A percentile compares a stretch with the other conserved stretches of the same genome.
Evolutionary conservation across 2,329 filamentous ascomycete species (phyloP).

Genomic region (Talaromyces sp.): DNA sequence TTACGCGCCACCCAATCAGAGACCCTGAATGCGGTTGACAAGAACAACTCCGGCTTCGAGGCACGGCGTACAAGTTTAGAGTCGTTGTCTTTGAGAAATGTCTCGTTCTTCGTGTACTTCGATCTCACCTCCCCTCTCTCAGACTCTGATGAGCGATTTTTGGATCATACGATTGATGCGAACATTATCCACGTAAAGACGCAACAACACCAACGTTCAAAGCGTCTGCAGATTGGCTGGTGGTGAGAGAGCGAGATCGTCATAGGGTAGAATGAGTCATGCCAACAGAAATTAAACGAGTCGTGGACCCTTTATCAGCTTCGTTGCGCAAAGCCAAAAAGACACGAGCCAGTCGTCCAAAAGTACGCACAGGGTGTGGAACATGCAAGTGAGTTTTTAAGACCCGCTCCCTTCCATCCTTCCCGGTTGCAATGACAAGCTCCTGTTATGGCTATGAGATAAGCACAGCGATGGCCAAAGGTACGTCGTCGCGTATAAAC

Average conservation of each 20-base stretch:
- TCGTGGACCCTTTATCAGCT: slow-evolving; percentile 10
- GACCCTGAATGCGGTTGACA: background rate
- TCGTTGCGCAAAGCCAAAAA: slow-evolving; percentile 20
- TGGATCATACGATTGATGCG: background rate
- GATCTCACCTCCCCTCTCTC: background rate
- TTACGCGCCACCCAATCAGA: background rate
- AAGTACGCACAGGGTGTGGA: slow-evolving; percentile 21
- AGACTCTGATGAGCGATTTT: background rate
- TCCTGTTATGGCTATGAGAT: background rate
- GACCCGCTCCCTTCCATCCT: background rate
- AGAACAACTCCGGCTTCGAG: background rate
- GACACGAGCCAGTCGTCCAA: slow-evolving; percentile 16
- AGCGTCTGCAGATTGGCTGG: background rate
- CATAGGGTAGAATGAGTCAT: background rate
- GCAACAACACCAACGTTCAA: background rate
- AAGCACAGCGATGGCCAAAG: background rate
- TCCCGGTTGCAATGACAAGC: background rate
- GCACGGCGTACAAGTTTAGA: background rate
- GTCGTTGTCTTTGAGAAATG: background rate
- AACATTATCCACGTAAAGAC: background rate
- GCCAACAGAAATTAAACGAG: background rate
- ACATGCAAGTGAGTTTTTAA: slow-evolving; percentile 21
- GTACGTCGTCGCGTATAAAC: background rate
- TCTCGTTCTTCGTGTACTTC: background rate
- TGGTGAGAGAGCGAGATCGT: background rate